A percentile compares a stretch with the other conserved stretches of the same genome.
Conservation (phyloP, 116 monocot species). For the Trichopus zeylanicus region DNA sequence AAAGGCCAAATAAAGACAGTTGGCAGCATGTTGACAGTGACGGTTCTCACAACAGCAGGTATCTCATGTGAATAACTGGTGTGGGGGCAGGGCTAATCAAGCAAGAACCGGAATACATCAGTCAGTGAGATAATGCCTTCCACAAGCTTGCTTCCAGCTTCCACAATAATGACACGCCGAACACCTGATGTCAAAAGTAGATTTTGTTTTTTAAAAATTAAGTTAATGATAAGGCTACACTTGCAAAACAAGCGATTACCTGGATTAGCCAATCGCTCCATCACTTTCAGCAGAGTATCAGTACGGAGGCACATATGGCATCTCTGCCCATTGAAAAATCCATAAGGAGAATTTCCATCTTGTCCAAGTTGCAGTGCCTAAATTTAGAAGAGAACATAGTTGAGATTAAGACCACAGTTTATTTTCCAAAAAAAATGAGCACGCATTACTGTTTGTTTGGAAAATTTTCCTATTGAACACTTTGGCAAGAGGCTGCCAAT, state of each 20-base stretch:
- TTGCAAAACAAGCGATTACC: conserved; percentile 22
- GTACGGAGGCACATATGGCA: conserved; percentile 67
- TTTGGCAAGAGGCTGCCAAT: no score
- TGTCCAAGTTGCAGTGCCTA: conserved; percentile 73
- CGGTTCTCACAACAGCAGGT: not conserved
- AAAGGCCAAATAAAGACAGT: conserved; percentile 7
- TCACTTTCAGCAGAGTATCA: conserved; percentile 61
- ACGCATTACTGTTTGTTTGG: no score
- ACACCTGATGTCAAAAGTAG: conserved; percentile 28
- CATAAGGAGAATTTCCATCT: conserved; percentile 34
- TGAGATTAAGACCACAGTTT: not conserved
- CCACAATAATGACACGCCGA: conserved; percentile 53
- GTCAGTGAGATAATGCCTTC: conserved; percentile 70
- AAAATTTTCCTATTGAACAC: no score
- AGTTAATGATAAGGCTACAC: not conserved
- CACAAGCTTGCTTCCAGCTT: conserved; percentile 71
- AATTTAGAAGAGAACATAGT: conserved; percentile 1
- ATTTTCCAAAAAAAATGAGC: no score
- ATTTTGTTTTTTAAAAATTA: not conserved
- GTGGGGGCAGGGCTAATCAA: conserved; percentile 18
- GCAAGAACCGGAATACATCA: conserved; percentile 67
- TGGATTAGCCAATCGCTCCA: conserved; percentile 59
- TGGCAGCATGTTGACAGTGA: not conserved
- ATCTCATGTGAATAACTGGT: conserved; percentile 1
- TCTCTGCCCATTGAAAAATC: conserved; percentile 55